phyloP scores from a whole-genome alignment of 345 rosid species.

The Hirschfeldia incana region DNA sequence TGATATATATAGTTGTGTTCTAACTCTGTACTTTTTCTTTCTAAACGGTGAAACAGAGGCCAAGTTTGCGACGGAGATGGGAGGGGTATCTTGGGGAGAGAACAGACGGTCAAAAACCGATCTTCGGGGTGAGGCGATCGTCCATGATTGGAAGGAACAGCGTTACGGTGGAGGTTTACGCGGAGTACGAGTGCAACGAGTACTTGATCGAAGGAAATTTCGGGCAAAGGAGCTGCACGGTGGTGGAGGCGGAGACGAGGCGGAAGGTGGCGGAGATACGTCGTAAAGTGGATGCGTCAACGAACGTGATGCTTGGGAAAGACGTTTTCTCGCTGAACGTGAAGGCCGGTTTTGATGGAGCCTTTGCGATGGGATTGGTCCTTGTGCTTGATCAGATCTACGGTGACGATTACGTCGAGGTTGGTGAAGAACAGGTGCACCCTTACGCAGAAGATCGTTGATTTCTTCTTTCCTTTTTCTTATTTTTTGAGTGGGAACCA shows the following conservation, averaged over 20 bases:
- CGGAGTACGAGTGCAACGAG: slow-evolving; percentile 45
- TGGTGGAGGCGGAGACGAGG: slow-evolving; percentile 45
- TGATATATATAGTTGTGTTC: not conserved
- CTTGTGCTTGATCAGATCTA: slow-evolving; percentile 77
- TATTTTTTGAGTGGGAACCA: slow-evolving; percentile 16
- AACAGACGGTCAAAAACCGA: slow-evolving; percentile 60
- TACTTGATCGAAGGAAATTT: slow-evolving; percentile 78
- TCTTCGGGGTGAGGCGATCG: slow-evolving; percentile 68
- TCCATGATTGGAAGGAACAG: slow-evolving; percentile 57
- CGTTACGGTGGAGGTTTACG: slow-evolving; percentile 62
- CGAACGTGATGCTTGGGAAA: slow-evolving; percentile 79
- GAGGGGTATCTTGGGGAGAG: slow-evolving; percentile 67
- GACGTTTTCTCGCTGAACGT: slow-evolving; percentile 74
- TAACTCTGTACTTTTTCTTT: not conserved
- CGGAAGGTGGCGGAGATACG: slow-evolving; percentile 73
- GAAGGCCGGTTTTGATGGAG: slow-evolving; percentile 76
- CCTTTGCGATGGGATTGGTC: slow-evolving; percentile 89
- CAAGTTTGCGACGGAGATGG: slow-evolving; percentile 72
- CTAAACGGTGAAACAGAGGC: slow-evolving; percentile 47
- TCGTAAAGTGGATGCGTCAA: slow-evolving; percentile 89
- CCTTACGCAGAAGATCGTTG: slow-evolving; percentile 40
- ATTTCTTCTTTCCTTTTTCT: not conserved
- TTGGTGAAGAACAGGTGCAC: slow-evolving; percentile 41
- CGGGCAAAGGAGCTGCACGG: slow-evolving; percentile 58
- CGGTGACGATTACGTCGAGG: slow-evolving; percentile 48